Percentiles rank a stretch among this genome's conserved stretches.
Conservation (phyloP, 2,329 filamentous ascomycete genomes). For the Ceratocystis ficicola region DNA sequence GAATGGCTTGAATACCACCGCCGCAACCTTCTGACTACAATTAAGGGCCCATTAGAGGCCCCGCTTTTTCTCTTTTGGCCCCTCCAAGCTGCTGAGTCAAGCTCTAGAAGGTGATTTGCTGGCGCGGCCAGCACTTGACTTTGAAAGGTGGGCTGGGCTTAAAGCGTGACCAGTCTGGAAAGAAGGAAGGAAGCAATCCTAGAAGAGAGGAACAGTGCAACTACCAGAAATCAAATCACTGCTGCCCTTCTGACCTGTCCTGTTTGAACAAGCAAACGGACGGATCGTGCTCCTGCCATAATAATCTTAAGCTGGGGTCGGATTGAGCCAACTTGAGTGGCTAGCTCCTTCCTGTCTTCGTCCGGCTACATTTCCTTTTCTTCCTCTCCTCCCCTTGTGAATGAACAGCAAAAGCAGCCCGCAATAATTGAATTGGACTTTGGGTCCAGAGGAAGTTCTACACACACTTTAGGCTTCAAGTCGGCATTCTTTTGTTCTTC, state of each 20-base stretch:
- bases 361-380: constrained; percentile 1
- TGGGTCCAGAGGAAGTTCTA: background rate
- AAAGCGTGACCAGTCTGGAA: too few species aligned
- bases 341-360: background rate
- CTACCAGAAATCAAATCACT: background rate
- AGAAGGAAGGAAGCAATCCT: too few species aligned
- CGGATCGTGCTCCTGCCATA: constrained; percentile 9
- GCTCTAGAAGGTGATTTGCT: background rate
- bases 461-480: background rate
- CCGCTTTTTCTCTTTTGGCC: constrained; percentile 8
- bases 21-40: background rate
- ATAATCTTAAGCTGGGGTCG: background rate
- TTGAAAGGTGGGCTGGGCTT: too few species aligned
- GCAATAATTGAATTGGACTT: background rate
- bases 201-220: background rate
- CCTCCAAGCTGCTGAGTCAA: background rate
- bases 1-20: too few species aligned
- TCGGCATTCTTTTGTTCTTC: background rate
- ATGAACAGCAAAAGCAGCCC: background rate
- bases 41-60: background rate
- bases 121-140: background rate
- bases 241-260: background rate
- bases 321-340: background rate
- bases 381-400: background rate
- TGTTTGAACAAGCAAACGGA: background rate